A percentile compares a stretch with the other conserved stretches of the same genome.
Conservation (phyloP, 352 stramenopile species). For the Phytophthora colocasiae region DNA sequence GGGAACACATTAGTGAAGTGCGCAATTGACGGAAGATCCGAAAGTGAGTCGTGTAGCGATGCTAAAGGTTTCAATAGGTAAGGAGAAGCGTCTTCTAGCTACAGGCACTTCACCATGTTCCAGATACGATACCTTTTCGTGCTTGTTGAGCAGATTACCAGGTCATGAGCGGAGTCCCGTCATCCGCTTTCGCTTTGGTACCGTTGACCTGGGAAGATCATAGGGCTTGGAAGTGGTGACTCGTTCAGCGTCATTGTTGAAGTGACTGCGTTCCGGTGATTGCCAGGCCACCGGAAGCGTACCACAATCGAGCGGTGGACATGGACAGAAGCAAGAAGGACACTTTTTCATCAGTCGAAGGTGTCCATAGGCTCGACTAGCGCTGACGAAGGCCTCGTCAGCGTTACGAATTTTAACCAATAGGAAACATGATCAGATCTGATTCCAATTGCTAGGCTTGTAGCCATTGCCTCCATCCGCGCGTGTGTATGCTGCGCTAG, state of each 20-base stretch:
- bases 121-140: slow-evolving; percentile 1
- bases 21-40: slow-evolving; percentile 7
- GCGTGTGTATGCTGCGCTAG: slow-evolving; percentile 68
- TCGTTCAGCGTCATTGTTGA: slow-evolving; percentile 13
- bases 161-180: slow-evolving; percentile 3
- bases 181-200: slow-evolving; percentile 1
- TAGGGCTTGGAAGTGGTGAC: slow-evolving; percentile 3
- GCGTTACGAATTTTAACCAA: no score
- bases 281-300: slow-evolving; percentile 34
- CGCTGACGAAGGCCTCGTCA: slow-evolving; percentile 14
- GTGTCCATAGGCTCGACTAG: slow-evolving; percentile 13
- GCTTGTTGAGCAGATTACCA: slow-evolving; percentile 13
- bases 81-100: background rate
- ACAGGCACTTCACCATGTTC: background rate
- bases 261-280: slow-evolving; percentile 7
- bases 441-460: background rate
- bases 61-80: background rate
- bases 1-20: slow-evolving; percentile 24
- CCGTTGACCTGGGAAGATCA: no score
- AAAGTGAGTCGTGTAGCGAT: slow-evolving; percentile 5
- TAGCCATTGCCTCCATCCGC: slow-evolving; percentile 6
- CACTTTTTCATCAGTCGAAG: slow-evolving; percentile 16
- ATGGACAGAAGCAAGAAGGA: background rate
- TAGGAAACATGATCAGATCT: slow-evolving; percentile 36
- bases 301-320: slow-evolving; percentile 20